These are phyloP conservation scores for Cryphonectria carpinicola DNA, from an alignment of 2,329 filamentous ascomycete genomes.

Conservation along the genomic window DNA sequence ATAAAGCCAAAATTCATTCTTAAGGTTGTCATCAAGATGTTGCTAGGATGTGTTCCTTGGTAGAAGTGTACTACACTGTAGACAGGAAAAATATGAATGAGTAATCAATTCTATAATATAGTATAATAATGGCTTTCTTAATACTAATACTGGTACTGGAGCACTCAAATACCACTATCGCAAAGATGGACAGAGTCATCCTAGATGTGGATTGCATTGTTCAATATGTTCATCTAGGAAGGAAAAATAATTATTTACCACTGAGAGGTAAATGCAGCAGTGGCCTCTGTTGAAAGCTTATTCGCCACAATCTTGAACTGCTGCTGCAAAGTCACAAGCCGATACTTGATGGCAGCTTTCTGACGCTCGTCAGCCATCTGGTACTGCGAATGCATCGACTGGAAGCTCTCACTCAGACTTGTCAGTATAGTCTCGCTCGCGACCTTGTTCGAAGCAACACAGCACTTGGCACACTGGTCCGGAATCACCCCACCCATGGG, in stretches of 20 bases:
- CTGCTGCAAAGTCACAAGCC: slow-evolving; percentile 1
- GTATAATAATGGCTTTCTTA: background rate
- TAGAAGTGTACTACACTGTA: too few relatives aligned
- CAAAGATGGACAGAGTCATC: too few relatives aligned
- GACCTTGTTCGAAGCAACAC: slow-evolving; percentile 7
- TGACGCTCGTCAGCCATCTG: slow-evolving; percentile 3
- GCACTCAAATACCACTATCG: too few relatives aligned
- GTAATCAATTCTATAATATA: background rate
- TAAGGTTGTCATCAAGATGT: background rate
- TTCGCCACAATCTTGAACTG: slow-evolving; percentile 8
- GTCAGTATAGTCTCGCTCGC: slow-evolving; percentile 5
- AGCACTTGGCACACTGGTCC: slow-evolving; percentile 16
- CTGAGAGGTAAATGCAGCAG: slow-evolving; percentile 4
- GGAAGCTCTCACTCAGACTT: background rate
- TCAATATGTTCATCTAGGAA: too few relatives aligned
- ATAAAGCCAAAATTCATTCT: background rate
- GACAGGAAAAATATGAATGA: too few relatives aligned
- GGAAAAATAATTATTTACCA: background rate
- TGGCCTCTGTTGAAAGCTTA: background rate
- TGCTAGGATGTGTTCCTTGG: background rate
- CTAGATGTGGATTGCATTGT: background rate
- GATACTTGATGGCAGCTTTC: background rate
- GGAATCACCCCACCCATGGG: slow-evolving; percentile 13
- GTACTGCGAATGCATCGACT: slow-evolving; percentile 5
- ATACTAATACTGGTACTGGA: background rate